Evolutionary conservation across 495 filamentous ascomycete species (phyloP).

Genomic region (Neurospora sp.): DNA sequence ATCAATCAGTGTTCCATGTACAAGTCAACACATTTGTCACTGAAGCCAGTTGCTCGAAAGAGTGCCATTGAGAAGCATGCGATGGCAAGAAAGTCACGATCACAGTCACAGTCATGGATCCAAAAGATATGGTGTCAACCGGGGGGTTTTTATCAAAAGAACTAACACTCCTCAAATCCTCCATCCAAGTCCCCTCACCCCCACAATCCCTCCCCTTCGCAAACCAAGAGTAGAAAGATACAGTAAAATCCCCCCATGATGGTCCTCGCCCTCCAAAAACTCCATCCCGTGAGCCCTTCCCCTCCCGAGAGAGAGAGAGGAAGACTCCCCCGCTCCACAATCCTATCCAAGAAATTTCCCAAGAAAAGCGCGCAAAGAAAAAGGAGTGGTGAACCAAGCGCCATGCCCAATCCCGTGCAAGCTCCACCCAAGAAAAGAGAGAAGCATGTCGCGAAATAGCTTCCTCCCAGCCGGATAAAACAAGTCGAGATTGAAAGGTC

Average conservation of each 20-base stretch:
- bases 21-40: background rate
- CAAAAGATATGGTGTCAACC: background rate
- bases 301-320: background rate
- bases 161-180: background rate
- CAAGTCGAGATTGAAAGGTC: background rate
- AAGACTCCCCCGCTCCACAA: background rate
- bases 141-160: background rate
- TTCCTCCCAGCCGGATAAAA: background rate
- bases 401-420: background rate
- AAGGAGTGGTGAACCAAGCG: background rate
- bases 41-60: background rate
- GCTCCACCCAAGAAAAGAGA: background rate
- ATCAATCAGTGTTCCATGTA: background rate
- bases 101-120: background rate
- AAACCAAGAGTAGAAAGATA: background rate
- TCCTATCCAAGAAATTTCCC: background rate
- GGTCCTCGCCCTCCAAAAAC: background rate
- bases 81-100: background rate
- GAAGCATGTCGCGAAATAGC: conserved; percentile 9
- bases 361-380: background rate
- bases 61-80: background rate
- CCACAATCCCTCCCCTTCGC: background rate
- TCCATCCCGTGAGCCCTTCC: background rate
- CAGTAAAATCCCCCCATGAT: background rate
- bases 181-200: background rate